Evolutionary conservation across 495 filamentous ascomycete species (phyloP), one percentile per base, ranked within the genome.

Genomic region (Aspergillus sclerotioniger): DNA sequence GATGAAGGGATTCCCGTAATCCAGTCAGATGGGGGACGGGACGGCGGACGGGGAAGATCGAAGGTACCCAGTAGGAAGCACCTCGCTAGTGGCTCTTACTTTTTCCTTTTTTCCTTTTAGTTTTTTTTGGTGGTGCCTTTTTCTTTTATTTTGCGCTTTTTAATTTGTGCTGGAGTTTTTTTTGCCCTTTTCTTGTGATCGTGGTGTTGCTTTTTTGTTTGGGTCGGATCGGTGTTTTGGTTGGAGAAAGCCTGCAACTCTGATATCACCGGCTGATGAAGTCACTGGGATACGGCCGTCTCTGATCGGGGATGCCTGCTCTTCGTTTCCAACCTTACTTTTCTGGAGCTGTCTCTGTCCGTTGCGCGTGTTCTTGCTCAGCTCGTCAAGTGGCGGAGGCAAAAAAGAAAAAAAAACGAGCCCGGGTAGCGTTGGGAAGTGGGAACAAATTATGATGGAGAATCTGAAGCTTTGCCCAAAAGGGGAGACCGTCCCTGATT

Each of bases 381-480:
- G 37, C 43, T 44, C 25, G 25, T 53, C 29, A 57, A 53, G 61
- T 63, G 61, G 61, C 56, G 55, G 55, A 63, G 56, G 60, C 60
- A 46, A 56, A 58, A 39, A 35, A 47, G 21, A 53, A 29, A 37
- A 32, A 32, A 37, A 20, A 28, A 47, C 10, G 17, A 20, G 19
- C 32, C 15, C n/a, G 39, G 37, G 51, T 16, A 54, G 53, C 10
- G 39, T 37, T 63, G 61, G 56, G 52, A 56, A 59, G 56, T 58
- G 60, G 60, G 43, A 41, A 54, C 60, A 51, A 51, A 58, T 20
- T 56, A 56, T 51, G 53, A 62, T 58, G 60, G 60, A 29, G 60
- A 58, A 37, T n/a, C 48, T 58, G 60, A 62, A 51, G 54, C 60
- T 62, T 62, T 58, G 60, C 60, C 58, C 33, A 62, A 56, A 62